Percentiles rank a stretch among this genome's conserved stretches.
phyloP scores from a whole-genome alignment of 2,329 filamentous ascomycete species.

The Mycosphaerella arachidis region DNA sequence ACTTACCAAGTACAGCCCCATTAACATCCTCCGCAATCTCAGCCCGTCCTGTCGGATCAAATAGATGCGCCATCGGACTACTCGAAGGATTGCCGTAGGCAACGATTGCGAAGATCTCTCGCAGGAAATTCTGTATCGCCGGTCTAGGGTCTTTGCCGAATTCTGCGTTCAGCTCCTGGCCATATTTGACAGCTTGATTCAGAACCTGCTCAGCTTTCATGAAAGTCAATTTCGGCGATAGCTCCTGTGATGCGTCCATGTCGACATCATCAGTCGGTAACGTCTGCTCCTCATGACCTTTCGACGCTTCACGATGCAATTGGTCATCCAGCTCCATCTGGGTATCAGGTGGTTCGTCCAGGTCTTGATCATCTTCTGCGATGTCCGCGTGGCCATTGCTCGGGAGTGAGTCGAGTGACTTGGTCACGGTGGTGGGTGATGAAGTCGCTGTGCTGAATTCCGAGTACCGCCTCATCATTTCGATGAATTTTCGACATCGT shows the following conservation, averaged over 20 bases:
- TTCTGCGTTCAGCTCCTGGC: conserved; percentile 70
- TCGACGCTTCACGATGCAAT: conserved; percentile 32
- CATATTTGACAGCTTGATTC: conserved; percentile 70
- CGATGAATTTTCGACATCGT: conserved; percentile 86
- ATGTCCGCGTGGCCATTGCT: conserved; percentile 27
- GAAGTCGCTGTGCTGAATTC: conserved; percentile 52
- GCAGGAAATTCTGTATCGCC: conserved; percentile 68
- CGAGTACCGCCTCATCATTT: conserved; percentile 77
- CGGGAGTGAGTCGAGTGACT: conserved; percentile 24
- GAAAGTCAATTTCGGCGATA: conserved; percentile 24
- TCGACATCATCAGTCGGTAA: conserved; percentile 30
- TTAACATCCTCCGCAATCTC: conserved; percentile 90
- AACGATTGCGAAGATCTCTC: conserved; percentile 82
- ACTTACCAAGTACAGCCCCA: conserved; percentile 80
- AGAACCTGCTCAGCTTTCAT: conserved; percentile 51
- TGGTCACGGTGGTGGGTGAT: conserved; percentile 27
- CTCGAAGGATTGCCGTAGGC: conserved; percentile 79
- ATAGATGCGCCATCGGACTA: conserved; percentile 70
- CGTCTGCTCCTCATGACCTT: conserved; percentile 10
- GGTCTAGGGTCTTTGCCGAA: conserved; percentile 67
- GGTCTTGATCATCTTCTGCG: conserved; percentile 37
- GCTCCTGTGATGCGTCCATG: conserved; percentile 30
- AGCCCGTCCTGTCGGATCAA: conserved; percentile 70
- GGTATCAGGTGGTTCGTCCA: conserved; percentile 37
- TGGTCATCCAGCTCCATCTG: conserved; percentile 58